These are phyloP conservation scores for Penicillium capsulatum DNA, from an alignment of 2,329 filamentous ascomycete genomes.

Conservation along the genomic window DNA sequence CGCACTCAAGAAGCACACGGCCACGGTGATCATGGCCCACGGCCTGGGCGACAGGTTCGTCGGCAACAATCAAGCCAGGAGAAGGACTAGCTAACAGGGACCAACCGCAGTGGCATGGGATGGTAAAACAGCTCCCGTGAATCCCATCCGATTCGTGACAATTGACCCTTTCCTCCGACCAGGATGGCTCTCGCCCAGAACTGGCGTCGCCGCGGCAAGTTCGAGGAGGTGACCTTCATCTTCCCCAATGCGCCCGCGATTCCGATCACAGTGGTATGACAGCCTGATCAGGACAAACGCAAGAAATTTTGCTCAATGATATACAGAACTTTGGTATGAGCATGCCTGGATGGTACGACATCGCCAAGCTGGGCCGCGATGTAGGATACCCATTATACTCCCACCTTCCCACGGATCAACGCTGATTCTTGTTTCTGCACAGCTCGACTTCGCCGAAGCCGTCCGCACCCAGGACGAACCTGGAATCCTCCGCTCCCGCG, in stretches of 20 bases:
- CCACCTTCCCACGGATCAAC: not conserved
- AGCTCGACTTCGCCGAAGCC: conserved; percentile 43
- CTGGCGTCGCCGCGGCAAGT: conserved; percentile 73
- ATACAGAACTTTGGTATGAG: conserved; percentile 65
- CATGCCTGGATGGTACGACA: conserved; percentile 68
- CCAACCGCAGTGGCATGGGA: conserved; percentile 43
- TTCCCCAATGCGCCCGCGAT: conserved; percentile 86
- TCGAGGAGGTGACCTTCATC: conserved; percentile 88
- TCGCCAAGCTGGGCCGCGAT: conserved; percentile 43
- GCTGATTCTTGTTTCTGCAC: not conserved
- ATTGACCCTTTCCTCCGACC: conserved; percentile 4
- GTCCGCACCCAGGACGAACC: conserved; percentile 50
- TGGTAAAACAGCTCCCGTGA: conserved; percentile 33
- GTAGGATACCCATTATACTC: conserved; percentile 26
- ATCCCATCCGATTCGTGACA: not conserved
- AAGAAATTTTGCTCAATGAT: not conserved
- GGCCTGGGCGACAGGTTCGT: conserved; percentile 81
- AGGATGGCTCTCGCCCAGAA: conserved; percentile 77
- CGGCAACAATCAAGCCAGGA: conserved; percentile 2
- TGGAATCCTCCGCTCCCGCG: conserved; percentile 68
- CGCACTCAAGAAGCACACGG: conserved; percentile 77
- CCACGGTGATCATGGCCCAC: conserved; percentile 90
- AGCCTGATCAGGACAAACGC: too few species aligned
- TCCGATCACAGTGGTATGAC: conserved; percentile 72
- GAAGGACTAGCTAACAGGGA: too few species aligned